A percentile compares a stretch with the other conserved stretches of the same genome.
These are phyloP conservation scores for Pythium volutum DNA, from an alignment of 352 stramenopile species.

Conservation along the genomic window DNA sequence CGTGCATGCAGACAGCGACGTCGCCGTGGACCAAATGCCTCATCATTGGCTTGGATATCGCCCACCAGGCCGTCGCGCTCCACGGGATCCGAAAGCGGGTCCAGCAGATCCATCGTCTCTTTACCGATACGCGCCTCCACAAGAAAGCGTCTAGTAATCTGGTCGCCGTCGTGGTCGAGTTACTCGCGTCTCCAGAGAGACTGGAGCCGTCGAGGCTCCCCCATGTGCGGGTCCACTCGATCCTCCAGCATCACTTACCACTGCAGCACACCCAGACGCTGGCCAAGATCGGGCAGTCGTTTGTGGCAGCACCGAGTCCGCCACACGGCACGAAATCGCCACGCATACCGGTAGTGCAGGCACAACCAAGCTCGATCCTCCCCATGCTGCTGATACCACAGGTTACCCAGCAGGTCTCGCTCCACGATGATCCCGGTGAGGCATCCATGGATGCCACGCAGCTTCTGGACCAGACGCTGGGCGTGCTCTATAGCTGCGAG, in stretches of 20 bases:
- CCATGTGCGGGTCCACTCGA: neutral
- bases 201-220: neutral
- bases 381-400: neutral
- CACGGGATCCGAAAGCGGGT: neutral
- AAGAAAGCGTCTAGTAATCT: neutral
- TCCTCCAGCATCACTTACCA: neutral
- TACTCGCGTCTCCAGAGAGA: neutral
- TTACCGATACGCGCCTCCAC: neutral
- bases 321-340: neutral
- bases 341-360: neutral
- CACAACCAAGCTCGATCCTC: constrained; percentile 1
- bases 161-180: neutral
- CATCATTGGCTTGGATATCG: constrained; percentile 3
- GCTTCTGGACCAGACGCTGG: constrained; percentile 8
- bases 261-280: neutral
- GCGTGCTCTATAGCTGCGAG: constrained; percentile 23
- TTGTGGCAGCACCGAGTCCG: neutral
- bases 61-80: neutral
- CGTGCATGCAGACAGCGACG: constrained; percentile 7
- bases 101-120: neutral
- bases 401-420: neutral
- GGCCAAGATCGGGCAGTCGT: neutral
- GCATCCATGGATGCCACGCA: neutral
- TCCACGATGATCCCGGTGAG: neutral
- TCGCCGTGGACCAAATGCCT: neutral